Percentiles rank a stretch among this genome's conserved stretches.
Evolutionary conservation across 441 rosid species (phyloP).

Genomic region (Gossypium aridum): DNA sequence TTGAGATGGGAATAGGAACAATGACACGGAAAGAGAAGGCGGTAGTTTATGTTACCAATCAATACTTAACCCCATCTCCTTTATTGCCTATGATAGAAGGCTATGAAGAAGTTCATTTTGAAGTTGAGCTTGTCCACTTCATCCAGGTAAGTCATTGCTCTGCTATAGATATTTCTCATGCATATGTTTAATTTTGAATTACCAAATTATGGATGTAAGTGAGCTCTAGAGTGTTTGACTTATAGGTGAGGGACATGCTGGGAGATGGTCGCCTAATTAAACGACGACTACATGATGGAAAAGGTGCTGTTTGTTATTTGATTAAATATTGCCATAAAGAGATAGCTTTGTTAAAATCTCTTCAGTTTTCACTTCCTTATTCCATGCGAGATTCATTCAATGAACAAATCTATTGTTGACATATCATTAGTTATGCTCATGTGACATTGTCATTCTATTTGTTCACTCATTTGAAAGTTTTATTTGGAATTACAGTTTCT

Average conservation of each 20-base stretch:
- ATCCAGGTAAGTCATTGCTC: slow-evolving; percentile 53
- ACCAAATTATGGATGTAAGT: slow-evolving; percentile 9
- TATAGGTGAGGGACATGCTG: slow-evolving; percentile 93
- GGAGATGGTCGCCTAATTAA: slow-evolving; percentile 98
- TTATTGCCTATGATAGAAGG: slow-evolving; percentile 55
- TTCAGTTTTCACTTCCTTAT: not conserved
- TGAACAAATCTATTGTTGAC: not conserved
- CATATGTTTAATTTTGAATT: not conserved
- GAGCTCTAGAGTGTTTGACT: slow-evolving; percentile 24
- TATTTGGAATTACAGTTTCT: slow-evolving; percentile 2
- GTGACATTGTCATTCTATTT: not conserved
- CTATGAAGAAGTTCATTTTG: slow-evolving; percentile 86
- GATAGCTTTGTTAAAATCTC: not conserved
- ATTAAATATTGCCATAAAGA: not conserved
- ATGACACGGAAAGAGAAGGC: slow-evolving; percentile 93
- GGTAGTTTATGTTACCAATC: slow-evolving; percentile 64
- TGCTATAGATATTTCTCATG: not conserved
- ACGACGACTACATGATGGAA: slow-evolving; percentile 86
- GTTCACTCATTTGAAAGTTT: not conserved
- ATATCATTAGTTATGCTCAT: not conserved
- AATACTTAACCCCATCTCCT: slow-evolving; percentile 71
- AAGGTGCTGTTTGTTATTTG: slow-evolving; percentile 38
- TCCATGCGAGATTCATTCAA: not conserved
- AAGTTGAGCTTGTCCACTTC: slow-evolving; percentile 91
- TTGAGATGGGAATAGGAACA: slow-evolving; percentile 93